A percentile compares a stretch with the other conserved stretches of the same genome.
Conservation (phyloP, 2,329 filamentous ascomycete genomes). For the Fusarium robinianum region DNA sequence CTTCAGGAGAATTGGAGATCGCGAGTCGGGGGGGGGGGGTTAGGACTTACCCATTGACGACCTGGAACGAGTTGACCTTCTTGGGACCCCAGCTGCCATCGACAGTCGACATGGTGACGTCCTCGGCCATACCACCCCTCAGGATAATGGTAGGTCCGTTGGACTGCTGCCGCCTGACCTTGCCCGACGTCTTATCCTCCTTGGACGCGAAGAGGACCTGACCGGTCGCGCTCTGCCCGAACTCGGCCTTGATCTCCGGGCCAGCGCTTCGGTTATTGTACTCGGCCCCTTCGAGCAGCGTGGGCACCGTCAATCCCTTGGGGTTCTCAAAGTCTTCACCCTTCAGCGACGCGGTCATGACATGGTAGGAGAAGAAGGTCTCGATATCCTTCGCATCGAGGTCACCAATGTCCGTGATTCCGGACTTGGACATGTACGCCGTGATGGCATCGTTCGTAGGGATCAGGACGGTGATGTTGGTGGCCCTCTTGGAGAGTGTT, state of each 20-base stretch:
- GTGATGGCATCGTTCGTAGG: constrained; percentile 27
- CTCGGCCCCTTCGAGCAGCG: constrained; percentile 8
- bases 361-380: constrained; percentile 29
- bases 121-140: constrained; percentile 23
- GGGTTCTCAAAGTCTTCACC: constrained; percentile 12
- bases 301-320: constrained; percentile 18
- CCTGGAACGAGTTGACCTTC: constrained; percentile 23
- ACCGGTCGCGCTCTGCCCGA: constrained; percentile 15
- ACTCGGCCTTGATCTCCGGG: constrained; percentile 11
- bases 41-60: constrained; percentile 20
- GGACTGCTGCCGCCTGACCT: constrained; percentile 4
- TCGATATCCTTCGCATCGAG: constrained; percentile 10
- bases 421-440: constrained; percentile 14
- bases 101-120: constrained; percentile 27
- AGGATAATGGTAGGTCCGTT: constrained; percentile 12
- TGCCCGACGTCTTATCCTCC: background rate
- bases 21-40: too few species aligned
- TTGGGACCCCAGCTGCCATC: constrained; percentile 29
- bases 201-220: constrained; percentile 26
- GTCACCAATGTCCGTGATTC: constrained; percentile 3
- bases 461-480: constrained; percentile 28
- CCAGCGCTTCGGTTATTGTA: constrained; percentile 30
- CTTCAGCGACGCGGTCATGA: constrained; percentile 11
- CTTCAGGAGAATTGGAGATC: too few species aligned
- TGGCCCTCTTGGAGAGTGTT: constrained; percentile 3